Base-by-base conservation (phyloP, 2,329 filamentous ascomycete genomes). In the Botryotinia globosa region DNA sequence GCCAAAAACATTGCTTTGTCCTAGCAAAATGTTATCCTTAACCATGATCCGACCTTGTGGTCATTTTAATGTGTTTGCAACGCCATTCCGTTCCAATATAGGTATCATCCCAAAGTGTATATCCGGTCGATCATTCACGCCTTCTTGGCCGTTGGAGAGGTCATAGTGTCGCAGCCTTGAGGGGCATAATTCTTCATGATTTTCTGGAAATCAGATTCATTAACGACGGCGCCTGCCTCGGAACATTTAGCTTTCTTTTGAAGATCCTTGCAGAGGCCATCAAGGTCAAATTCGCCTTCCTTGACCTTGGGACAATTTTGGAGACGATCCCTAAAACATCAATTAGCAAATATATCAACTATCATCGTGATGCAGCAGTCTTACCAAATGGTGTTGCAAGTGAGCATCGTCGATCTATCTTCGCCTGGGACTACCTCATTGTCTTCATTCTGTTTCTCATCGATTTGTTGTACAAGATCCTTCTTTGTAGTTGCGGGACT, bases 201-300 rank as follows among this genome's bases (percentile, higher is more conserved):
- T 58, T 86, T 88, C 80, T 97, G 92, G 78, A 98, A 97, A 79
- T 98, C 94, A 71, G 89, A 89, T 83, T 97, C 91, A 75, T 94
- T 91, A 37, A 99, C 92, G 29, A 97, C 93, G 20, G 97, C 93
- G 25, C 96, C 95, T 29, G 87, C 91, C 77, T 97, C 93, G 0
- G 94, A 97, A 82, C 96, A 99, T 80, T 95, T 96, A 73, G 96
- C 96, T 84, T 99, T 99, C 81, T 94, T 93, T 76, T 95, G 93
- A 22, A 99, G 88, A 81, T 99, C 94, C 7, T 92, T 92, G 84
- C 96, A 99, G 37, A 99, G 87, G 48, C 91, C 90, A 80, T 99
- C 96, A 66, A 99, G 91, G 77, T 99, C 96, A 76, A 98, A 94
- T 77, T 97, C 94, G 77, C 94, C 94, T 73, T 89, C 92, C 80